Evolutionary conservation across 1,139 yeast genomes (phyloP), one percentile per base, ranked within the genome.

Genomic region (Lizanozyma gosingica): DNA sequence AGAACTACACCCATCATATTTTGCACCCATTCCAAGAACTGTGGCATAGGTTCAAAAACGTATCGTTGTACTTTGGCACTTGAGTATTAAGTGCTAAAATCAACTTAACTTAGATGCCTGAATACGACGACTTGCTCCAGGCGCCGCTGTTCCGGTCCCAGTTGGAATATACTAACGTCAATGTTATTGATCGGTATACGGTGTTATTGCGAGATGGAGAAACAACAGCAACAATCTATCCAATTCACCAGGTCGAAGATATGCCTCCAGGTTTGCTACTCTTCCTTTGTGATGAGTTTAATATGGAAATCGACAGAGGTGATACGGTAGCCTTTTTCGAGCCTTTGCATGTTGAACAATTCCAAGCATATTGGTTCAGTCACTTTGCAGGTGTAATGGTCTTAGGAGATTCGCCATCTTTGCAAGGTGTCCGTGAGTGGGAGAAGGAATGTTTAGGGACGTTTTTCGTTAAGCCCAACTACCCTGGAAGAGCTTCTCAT

Each of bases 401-500:
- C 11, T 67, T 85, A 17, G 97, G 92, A 3, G 88, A 82, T 53
- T 71, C 78, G 3, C 76, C 80, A 0, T 67, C 66, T 29, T 59
- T 81, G 15, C 80, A 76, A 47, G 76, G 78, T 22, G 64, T 66
- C 14, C 72, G 84, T 37, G 84, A 83, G 48, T 86, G 97, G 96
- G 94, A 86, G 49, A 83, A 85, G 54, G 87, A 83, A 59, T 86
- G 96, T 57, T 65, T 92, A 43, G 97, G 97, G 1, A 73, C 87
- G 2, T 88, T 88, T 55, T 79, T 74, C 55, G 71, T 90, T 44
- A 84, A 84, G 50, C 94, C 97, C 3, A 85, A 87, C 53, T 92
- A 83, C 54, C 95, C 97, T 0, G 97, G 97, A 2, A 67, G 97
- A 38, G 83, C 94, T 38, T 78, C 94, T 0, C 97, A 90, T 58